Evolutionary conservation across 2,329 filamentous ascomycete species (phyloP), one percentile per base, ranked within the genome.

Genomic region (Volutella citrinella): DNA sequence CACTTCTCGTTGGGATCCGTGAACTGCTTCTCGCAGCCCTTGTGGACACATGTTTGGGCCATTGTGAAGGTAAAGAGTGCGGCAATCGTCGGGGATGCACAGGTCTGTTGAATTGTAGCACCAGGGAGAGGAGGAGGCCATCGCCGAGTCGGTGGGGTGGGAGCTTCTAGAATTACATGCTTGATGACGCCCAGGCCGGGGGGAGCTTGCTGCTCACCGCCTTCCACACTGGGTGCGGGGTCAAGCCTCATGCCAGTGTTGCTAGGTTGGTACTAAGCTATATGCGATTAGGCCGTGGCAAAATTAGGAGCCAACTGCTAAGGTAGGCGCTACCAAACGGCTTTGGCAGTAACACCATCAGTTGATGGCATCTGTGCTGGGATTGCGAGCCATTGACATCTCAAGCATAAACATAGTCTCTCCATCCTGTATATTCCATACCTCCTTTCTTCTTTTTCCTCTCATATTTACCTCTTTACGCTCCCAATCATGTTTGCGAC

Each of bases 31-130:
- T 85, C 88, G 65, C 93, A 98, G 61, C 90, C 89, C 65, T 95
- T 90, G 70, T 96, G 93, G 38, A 96, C 88, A 64, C 93, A 98
- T 70, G 95, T 97, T 55, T 82, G 77, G 38, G 82, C 72, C 82
- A 87, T 87, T 42, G 36, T 45, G 46, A 21, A 19, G 32, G 10
- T 23, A 6, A 26, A 16, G 2, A 31, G 11, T 23, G 19, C 22
- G n/a, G 10, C n/a, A 19, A 16, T 23, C 34, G 22, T 34, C 44
- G 29, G 22, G 27, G 27, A 38, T 5, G 13, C 19, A 22, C 39
- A n/a, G n/a, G n/a, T n/a, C n/a, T n/a, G n/a, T n/a, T n/a, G n/a
- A n/a, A n/a, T n/a, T n/a, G n/a, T n/a, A n/a, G n/a, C 20, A 28
- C 19, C 25, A 31, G 29, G 33, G 16, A 18, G 33, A 36, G 18